Percentiles rank a stretch among this genome's conserved stretches.
These are phyloP conservation scores for Termitomyces sp. DNA, from an alignment of 768 basidiomycete genomes.

Conservation along the genomic window DNA sequence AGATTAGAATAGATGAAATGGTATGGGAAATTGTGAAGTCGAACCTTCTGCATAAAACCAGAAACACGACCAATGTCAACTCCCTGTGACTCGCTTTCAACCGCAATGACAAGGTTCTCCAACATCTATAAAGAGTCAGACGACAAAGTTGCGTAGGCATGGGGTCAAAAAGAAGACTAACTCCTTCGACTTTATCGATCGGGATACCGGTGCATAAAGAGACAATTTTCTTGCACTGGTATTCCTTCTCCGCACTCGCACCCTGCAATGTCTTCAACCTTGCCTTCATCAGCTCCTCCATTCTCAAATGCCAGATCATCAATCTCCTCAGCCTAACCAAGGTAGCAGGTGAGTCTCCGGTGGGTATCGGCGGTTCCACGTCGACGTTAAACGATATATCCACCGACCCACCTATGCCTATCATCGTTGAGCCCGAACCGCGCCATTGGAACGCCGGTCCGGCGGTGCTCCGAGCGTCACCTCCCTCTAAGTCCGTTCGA, in stretches of 20 bases:
- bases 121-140: constrained; percentile 52
- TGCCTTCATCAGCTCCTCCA: constrained; percentile 68
- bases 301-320: constrained; percentile 77
- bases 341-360: constrained; percentile 48
- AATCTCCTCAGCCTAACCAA: constrained; percentile 72
- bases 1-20: neutral
- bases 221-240: constrained; percentile 89
- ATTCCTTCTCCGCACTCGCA: constrained; percentile 82
- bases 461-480: constrained; percentile 33
- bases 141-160: neutral
- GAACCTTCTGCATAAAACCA: constrained; percentile 87
- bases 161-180: constrained; percentile 35
- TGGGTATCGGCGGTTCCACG: constrained; percentile 68
- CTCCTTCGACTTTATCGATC: constrained; percentile 85
- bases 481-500: constrained; percentile 43
- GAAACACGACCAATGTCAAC: constrained; percentile 84
- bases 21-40: constrained; percentile 5
- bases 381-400: constrained; percentile 64
- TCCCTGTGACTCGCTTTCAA: constrained; percentile 82
- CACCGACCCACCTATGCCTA: constrained; percentile 57
- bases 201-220: constrained; percentile 84
- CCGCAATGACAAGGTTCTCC: constrained; percentile 77
- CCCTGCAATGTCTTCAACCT: constrained; percentile 70
- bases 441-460: constrained; percentile 71
- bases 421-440: constrained; percentile 62